Conservation (phyloP, 305 asterid species). For the Fraxinus xanthoxyloides region DNA sequence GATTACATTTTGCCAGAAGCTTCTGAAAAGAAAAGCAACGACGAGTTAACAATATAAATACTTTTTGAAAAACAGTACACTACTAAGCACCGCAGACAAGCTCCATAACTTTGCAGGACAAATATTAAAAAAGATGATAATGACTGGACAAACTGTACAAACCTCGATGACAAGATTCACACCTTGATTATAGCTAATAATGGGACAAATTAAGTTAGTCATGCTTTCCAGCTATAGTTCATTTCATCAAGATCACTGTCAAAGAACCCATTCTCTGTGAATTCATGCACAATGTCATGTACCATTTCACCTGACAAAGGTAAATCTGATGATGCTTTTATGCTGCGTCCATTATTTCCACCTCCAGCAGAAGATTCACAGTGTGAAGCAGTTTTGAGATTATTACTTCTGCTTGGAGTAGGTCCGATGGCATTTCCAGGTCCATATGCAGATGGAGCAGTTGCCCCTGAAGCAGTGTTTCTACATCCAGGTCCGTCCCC, state of each 20-base stretch:
- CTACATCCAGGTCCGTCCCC: constrained; percentile 43
- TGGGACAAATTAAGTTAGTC: constrained; percentile 25
- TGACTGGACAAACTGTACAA: constrained; percentile 41
- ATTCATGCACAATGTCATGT: constrained; percentile 60
- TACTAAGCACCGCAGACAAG: constrained; percentile 10
- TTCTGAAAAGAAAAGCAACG: neutral
- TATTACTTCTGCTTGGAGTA: constrained; percentile 58
- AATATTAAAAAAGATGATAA: neutral
- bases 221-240: constrained; percentile 66
- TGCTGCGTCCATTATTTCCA: constrained; percentile 24
- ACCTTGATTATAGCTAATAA: constrained; percentile 1
- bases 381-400: constrained; percentile 53
- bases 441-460: constrained; percentile 28
- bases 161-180: constrained; percentile 22
- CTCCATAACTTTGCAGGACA: constrained; percentile 19
- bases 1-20: constrained; percentile 23
- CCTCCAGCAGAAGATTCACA: constrained; percentile 40
- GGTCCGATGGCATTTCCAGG: constrained; percentile 31
- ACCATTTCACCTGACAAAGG: constrained; percentile 56
- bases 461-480: constrained; percentile 26
- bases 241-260: constrained; percentile 66
- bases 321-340: constrained; percentile 52
- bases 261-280: constrained; percentile 67
- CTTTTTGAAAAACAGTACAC: constrained; percentile 18
- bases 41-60: neutral